Percentiles rank a stretch among this genome's conserved stretches.
These are phyloP conservation scores for Colletotrichum cereale DNA, from an alignment of 2,329 filamentous ascomycete genomes.

Conservation along the genomic window DNA sequence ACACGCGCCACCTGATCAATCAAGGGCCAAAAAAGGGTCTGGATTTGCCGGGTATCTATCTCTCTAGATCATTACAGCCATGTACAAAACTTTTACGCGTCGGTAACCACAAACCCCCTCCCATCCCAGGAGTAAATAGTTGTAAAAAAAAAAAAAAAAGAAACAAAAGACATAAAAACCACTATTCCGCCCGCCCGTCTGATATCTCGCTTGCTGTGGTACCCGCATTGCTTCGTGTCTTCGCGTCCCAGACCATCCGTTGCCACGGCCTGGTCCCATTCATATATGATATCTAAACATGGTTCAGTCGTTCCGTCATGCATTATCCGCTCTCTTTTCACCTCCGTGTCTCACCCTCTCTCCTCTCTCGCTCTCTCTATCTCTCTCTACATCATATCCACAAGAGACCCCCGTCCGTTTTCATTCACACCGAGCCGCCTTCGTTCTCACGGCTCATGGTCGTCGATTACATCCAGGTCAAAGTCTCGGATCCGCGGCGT, in stretches of 20 bases:
- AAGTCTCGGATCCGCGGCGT: conserved; percentile 53
- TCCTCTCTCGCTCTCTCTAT: neutral
- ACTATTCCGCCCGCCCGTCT: neutral
- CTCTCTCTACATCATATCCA: neutral
- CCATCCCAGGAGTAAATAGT: neutral
- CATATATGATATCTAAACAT: neutral
- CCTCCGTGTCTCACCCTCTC: neutral
- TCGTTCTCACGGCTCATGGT: conserved; percentile 44
- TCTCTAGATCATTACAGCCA: neutral
- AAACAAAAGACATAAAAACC: too few species aligned
- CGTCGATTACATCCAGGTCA: conserved; percentile 52
- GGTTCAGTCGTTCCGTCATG: conserved; percentile 26
- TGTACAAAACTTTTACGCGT: neutral
- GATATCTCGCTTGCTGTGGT: conserved; percentile 5
- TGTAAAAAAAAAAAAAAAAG: too few species aligned
- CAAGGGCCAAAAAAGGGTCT: neutral
- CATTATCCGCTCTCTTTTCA: neutral
- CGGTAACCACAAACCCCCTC: neutral
- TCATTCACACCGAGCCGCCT: too few species aligned
- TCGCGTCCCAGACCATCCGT: neutral
- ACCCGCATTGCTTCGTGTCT: neutral
- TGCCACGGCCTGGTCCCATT: neutral
- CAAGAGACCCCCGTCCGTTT: neutral
- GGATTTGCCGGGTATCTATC: neutral
- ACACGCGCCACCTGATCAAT: neutral